Evolutionary conservation across 768 basidiomycete species (phyloP), one percentile per base, ranked within the genome.

Genomic region (Suillus occidentalis): DNA sequence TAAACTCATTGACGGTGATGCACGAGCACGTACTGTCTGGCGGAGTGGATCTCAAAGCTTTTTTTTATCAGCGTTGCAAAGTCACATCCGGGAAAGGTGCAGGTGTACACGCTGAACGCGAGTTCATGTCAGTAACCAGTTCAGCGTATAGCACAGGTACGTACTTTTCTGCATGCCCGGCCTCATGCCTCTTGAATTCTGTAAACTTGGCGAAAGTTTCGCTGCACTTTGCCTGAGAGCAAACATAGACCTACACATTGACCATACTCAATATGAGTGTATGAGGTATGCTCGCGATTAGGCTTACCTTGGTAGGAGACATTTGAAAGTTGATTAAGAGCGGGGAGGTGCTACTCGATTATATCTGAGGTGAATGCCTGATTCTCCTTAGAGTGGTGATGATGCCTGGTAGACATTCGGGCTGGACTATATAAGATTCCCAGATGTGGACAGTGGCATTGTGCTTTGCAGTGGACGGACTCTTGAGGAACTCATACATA

Each of bases 161-260:
- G 2, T 50, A 73, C 72, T 57, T 62, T 12, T 64, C 56, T 1
- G 66, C 60, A 43, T 76, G 74, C 0, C 57, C 60, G 13, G 39
- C 60, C 55, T 31, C 70, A 45, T 76, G 75, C 53, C 73, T 71
- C 37, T 43, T 72, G 36, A 75, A 63, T 22, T 75, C 67, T 9
- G 50, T 64, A 6, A 63, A 55, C 40, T 39, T 75, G 12, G 28
- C 18, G 20, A 75, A 75, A 50, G 43, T 50, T 53, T 28, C 25
- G 28, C 22, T 47, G 22, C 74, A 76, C 31, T 56, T 2, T 1
- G 36, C 6, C 43, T 53, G 58, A 18, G 68, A 59, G 47, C 75
- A 76, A 2, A 63, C 0, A 53, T 47, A 62, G 22, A 36, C 47
- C 73, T 75, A n/a, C 12, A 31, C 14, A 58, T 58, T 39, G 4